Evolutionary conservation across 2,329 filamentous ascomycete genomes (phyloP).

Genomic region (Aspergillus candidus): DNA sequence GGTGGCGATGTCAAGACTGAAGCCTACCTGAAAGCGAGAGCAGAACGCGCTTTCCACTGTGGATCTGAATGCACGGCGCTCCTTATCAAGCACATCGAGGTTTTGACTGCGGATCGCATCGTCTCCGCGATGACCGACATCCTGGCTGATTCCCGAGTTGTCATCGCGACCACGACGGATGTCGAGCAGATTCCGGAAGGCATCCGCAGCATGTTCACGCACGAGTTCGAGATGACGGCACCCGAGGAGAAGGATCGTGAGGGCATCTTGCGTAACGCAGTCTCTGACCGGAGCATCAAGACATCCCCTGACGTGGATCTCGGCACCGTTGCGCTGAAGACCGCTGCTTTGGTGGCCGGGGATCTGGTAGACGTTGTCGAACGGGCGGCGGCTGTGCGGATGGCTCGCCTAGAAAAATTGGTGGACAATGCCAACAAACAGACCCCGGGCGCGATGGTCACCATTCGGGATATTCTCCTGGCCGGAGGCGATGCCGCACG

Average conservation of each 20-base stretch:
- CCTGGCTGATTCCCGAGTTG: conserved; percentile 67
- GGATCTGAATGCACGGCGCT: conserved; percentile 76
- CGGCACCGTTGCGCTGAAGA: conserved; percentile 81
- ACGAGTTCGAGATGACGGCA: conserved; percentile 88
- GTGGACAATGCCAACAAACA: conserved; percentile 41
- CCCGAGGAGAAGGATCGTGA: conserved; percentile 91
- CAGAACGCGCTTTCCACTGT: conserved; percentile 82
- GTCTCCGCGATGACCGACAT: conserved; percentile 78
- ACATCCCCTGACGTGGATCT: conserved; percentile 80
- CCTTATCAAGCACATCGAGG: conserved; percentile 84
- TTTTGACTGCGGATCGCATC: conserved; percentile 85
- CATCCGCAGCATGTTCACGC: conserved; percentile 84
- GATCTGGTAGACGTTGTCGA: conserved; percentile 94
- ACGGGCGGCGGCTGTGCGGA: conserved; percentile 72
- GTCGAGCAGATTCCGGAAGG: conserved; percentile 90
- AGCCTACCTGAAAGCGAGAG: conserved; percentile 77
- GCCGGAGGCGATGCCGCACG: conserved; percentile 75
- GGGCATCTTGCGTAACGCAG: conserved; percentile 72
- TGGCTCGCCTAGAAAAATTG: conserved; percentile 67
- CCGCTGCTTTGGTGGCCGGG: conserved; percentile 87
- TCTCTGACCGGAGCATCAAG: conserved; percentile 68
- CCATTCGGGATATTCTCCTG: conserved; percentile 75
- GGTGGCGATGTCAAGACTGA: conserved; percentile 92
- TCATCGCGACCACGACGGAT: conserved; percentile 92
- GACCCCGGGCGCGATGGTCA: conserved; percentile 41